Conservation (phyloP, 768 basidiomycete species). For the Tremella mesenterica region DNA sequence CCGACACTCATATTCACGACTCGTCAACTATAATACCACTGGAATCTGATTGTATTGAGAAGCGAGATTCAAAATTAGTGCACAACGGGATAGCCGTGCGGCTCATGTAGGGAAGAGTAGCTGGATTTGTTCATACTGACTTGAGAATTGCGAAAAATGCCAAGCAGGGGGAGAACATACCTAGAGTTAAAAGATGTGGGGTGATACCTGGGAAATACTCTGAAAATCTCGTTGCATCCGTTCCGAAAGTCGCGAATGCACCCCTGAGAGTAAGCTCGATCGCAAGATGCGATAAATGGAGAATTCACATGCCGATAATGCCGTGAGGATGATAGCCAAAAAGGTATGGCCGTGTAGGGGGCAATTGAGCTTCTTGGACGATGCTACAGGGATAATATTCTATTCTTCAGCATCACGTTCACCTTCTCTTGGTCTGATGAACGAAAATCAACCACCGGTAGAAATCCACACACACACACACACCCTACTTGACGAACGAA, state of each 20-base stretch:
- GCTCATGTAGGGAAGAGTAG: no score
- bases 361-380: constrained; percentile 75
- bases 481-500: no score
- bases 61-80: neutral
- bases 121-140: no score
- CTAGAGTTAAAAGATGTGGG: constrained; percentile 78
- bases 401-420: constrained; percentile 2
- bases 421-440: no score
- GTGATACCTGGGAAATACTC: constrained; percentile 77
- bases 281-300: neutral
- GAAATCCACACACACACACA: no score
- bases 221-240: constrained; percentile 91
- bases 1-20: neutral
- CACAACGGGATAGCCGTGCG: neutral
- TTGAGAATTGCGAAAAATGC: no score
- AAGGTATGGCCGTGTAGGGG: constrained; percentile 83
- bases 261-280: constrained; percentile 54
- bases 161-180: constrained; percentile 8
- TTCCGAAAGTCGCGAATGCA: constrained; percentile 88
- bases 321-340: constrained; percentile 99
- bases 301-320: constrained; percentile 91
- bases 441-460: no score
- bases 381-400: constrained; percentile 46
- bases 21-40: no score
- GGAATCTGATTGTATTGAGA: no score